Conservation (phyloP, 345 rosid species). For the Melaleuca alternifolia region DNA sequence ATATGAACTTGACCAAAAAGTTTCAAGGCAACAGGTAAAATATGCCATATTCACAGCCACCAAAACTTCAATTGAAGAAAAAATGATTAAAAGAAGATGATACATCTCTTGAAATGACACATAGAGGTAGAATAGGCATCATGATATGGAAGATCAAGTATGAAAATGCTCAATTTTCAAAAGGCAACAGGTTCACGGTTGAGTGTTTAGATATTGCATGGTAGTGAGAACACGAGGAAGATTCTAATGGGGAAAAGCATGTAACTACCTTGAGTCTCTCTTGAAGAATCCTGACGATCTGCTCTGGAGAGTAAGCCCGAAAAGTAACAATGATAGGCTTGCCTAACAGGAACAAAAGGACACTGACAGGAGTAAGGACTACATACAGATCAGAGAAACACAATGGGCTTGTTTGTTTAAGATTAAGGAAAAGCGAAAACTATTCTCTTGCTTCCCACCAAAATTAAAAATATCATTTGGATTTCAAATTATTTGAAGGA, state of each 20-base stretch:
- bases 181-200: not conserved
- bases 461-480: not conserved
- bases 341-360: slow-evolving; percentile 24
- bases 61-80: not conserved
- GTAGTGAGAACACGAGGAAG: not conserved
- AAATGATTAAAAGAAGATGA: not conserved
- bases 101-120: not conserved
- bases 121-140: not conserved
- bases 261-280: slow-evolving; percentile 72
- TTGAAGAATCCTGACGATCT: slow-evolving; percentile 58
- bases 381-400: not conserved
- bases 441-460: not conserved
- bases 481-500: not conserved
- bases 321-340: slow-evolving; percentile 77
- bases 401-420: not conserved
- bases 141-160: not conserved
- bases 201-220: not conserved
- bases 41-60: not conserved
- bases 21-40: not conserved
- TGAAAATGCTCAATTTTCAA: not conserved
- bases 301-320: slow-evolving; percentile 72
- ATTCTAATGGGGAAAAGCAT: not conserved
- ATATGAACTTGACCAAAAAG: not conserved
- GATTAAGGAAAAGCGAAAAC: not conserved
- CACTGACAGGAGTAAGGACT: not conserved